These are phyloP conservation scores for Achaetomiella virescens DNA, from an alignment of 495 filamentous ascomycete species.

Conservation along the genomic window DNA sequence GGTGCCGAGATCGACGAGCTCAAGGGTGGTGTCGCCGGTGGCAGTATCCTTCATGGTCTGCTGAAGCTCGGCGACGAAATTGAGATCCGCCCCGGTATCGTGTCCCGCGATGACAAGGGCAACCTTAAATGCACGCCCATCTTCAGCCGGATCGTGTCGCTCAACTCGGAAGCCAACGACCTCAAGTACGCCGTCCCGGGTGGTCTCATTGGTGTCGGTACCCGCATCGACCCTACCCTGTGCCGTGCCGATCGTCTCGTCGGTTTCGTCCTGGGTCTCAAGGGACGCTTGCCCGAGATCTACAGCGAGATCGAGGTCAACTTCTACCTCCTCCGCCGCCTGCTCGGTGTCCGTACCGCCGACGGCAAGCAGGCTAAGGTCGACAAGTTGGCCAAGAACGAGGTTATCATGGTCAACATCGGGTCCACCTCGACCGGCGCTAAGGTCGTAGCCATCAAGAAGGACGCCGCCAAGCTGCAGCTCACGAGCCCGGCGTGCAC, in stretches of 20 bases:
- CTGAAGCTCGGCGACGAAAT: constrained; percentile 96
- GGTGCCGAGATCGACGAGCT: constrained; percentile 99
- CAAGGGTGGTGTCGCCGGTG: constrained; percentile 97
- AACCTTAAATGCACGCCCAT: constrained; percentile 94
- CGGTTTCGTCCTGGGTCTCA: constrained; percentile 93
- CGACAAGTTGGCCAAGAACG: constrained; percentile 92
- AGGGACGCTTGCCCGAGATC: constrained; percentile 84
- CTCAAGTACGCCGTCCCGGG: constrained; percentile 96
- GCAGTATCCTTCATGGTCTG: constrained; percentile 90
- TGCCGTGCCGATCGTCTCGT: constrained; percentile 98
- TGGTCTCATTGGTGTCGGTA: constrained; percentile 95
- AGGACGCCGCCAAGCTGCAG: constrained; percentile 78
- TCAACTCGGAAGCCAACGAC: constrained; percentile 97
- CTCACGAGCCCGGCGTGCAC: constrained; percentile 89
- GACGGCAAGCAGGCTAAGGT: constrained; percentile 99
- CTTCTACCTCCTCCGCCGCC: constrained; percentile 90
- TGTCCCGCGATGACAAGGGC: constrained; percentile 87
- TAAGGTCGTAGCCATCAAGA: constrained; percentile 93
- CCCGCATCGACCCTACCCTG: constrained; percentile 90
- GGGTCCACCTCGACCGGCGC: constrained; percentile 92
- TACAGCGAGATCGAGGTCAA: constrained; percentile 98
- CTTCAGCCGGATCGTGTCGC: constrained; percentile 85
- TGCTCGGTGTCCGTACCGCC: constrained; percentile 94
- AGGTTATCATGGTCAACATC: constrained; percentile 99
- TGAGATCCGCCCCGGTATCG: constrained; percentile 93